Base-by-base conservation (phyloP, 306 rosid species). In the Lablab purpureus region DNA sequence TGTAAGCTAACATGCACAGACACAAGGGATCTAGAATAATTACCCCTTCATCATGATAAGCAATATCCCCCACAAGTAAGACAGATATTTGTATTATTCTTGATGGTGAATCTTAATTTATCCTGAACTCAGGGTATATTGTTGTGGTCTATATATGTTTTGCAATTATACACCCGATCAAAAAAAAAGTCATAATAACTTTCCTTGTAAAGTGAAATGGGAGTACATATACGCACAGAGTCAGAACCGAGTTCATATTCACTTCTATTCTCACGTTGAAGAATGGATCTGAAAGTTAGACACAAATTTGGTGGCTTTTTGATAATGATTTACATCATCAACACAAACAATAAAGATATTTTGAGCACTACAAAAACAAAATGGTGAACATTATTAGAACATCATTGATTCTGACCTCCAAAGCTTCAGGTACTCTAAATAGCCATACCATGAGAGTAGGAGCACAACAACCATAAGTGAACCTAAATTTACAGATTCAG, bases 1-100 rank as follows among this genome's bases (percentile, higher is more conserved):
- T 46, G 54, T 65, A 46, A 80, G 78, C 21, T 60, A 71, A 79
- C 66, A 71, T 63, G 47, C 74, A 71, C 71, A 79, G 32, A 21
- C 66, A 34, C 75, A 45, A 70, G 36, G 25, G 41, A 52, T 50
- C 46, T 34, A 64, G 49, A 64, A 64, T 66, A 15, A 19, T 65
- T 19, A 37, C 51, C 71, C n/a, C 1, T n/a, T n/a, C 49, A 36
- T 34, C 49, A 18, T 30, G 51, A 18, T 66, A 19, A 37, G 71
- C 51, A 66, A 18, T 28, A 18, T 4, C 18, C 28, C 41, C 51
- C 19, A 23, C 8, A 43, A 22, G 52, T 27, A 25, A 51, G 69
- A 51, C 21, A 41, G 12, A 27, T 65, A 14, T 73, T 18, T 52
- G 60, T 37, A 40, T 59, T 34, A 63, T 64, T 73, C 62, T 37